These are phyloP conservation scores for Pseudotsuga menziesii DNA, from an alignment of 75 land plant genomes.

Conservation along the genomic window DNA sequence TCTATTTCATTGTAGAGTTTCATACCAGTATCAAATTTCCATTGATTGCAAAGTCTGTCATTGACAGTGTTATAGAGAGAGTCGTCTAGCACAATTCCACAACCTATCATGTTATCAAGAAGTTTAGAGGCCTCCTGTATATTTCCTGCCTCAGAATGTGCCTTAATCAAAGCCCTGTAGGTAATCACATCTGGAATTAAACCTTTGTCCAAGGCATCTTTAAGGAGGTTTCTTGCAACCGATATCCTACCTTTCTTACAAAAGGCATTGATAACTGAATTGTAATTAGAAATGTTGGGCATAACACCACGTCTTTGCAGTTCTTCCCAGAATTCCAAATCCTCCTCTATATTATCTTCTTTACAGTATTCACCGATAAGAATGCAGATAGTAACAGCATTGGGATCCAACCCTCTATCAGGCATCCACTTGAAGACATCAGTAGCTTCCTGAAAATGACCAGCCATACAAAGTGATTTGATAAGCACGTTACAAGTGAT, in stretches of 20 bases:
- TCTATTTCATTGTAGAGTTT: constrained; percentile 22
- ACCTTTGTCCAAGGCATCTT: no score
- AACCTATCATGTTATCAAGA: no score
- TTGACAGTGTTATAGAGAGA: no score
- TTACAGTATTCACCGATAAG: constrained; percentile 42
- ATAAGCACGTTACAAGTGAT: constrained; percentile 37
- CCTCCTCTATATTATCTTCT: constrained; percentile 25
- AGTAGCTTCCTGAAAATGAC: constrained; percentile 38
- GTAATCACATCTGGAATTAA: no score
- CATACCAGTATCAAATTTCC: constrained; percentile 25
- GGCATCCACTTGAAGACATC: constrained; percentile 29
- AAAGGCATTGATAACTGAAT: constrained; percentile 27
- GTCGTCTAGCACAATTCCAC: no score
- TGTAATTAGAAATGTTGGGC: constrained; percentile 18
- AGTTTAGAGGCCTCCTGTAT: no score
- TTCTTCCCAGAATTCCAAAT: constrained; percentile 40
- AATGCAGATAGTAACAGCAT: constrained; percentile 40
- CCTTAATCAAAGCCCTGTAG: no score
- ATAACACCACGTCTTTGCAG: constrained; percentile 5
- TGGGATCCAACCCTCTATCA: constrained; percentile 30
- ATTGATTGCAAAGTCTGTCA: no score
- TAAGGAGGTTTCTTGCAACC: no score
- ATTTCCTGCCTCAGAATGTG: no score
- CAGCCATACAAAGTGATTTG: constrained; percentile 36
- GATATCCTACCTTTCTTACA: no score